phyloP scores from a whole-genome alignment of 1,139 yeast species.

The Kodamaea alishanica region DNA sequence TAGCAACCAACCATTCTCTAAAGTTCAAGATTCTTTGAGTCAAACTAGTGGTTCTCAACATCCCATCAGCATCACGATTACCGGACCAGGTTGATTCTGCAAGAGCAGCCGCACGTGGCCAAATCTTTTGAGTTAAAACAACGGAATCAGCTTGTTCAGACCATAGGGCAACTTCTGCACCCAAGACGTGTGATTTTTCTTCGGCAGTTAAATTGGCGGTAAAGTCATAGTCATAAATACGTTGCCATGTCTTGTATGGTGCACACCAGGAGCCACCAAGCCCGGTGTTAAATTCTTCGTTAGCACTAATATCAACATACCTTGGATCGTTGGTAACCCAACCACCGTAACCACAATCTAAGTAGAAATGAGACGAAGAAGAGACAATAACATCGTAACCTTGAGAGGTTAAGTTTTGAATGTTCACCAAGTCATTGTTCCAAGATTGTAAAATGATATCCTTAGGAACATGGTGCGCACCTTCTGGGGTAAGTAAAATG shows the following conservation, averaged over 20 bases:
- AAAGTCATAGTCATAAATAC: conserved; percentile 41
- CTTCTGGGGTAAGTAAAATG: conserved; percentile 24
- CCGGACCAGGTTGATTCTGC: conserved; percentile 50
- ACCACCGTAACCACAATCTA: conserved; percentile 49
- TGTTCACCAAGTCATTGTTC: conserved; percentile 26
- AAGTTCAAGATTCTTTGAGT: conserved; percentile 42
- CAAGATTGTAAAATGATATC: conserved; percentile 42
- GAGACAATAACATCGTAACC: conserved; percentile 48
- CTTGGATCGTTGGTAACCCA: conserved; percentile 39
- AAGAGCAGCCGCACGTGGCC: conserved; percentile 50
- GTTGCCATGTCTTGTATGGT: conserved; percentile 50
- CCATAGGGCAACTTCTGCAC: conserved; percentile 48
- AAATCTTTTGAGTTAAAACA: conserved; percentile 37
- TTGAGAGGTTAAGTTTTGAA: conserved; percentile 27
- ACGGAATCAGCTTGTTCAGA: conserved; percentile 41
- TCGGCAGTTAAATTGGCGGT: conserved; percentile 30
- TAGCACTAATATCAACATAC: conserved; percentile 25
- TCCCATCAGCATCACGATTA: conserved; percentile 30
- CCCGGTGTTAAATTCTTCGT: conserved; percentile 28
- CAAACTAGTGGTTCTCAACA: conserved; percentile 29
- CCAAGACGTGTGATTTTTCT: conserved; percentile 34
- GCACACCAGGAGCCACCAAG: conserved; percentile 49
- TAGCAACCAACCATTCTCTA: conserved; percentile 41
- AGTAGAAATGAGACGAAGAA: conserved; percentile 33
- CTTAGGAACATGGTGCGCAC: conserved; percentile 26